Percentiles rank a stretch among this genome's conserved stretches.
These are phyloP conservation scores for Teratosphaeria nubilosa DNA, from an alignment of 2,329 filamentous ascomycete genomes.

Conservation along the genomic window DNA sequence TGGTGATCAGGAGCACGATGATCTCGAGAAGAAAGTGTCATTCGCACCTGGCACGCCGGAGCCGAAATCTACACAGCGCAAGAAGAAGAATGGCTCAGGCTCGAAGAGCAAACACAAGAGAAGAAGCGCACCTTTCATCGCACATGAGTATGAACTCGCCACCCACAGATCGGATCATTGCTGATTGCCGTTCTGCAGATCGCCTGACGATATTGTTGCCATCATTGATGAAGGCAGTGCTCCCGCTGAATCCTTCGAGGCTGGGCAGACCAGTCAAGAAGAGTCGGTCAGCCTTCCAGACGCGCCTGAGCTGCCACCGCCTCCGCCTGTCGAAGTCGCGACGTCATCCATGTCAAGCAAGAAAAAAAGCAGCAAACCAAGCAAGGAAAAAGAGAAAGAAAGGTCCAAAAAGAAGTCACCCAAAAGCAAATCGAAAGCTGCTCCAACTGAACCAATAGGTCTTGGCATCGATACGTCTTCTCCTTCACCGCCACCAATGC, in stretches of 20 bases:
- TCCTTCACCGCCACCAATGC: background rate
- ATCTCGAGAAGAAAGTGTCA: constrained; percentile 14
- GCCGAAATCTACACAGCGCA: constrained; percentile 14
- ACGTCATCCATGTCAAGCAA: background rate
- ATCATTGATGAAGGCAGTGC: constrained; percentile 4
- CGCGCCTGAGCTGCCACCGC: background rate
- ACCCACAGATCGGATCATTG: background rate
- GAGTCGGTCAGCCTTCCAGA: background rate
- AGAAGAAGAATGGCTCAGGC: constrained; percentile 15
- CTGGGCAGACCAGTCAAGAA: background rate
- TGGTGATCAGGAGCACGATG: constrained; percentile 8
- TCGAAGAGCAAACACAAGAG: constrained; percentile 18
- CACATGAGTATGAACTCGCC: background rate
- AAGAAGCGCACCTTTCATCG: constrained; percentile 1
- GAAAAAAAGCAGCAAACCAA: background rate
- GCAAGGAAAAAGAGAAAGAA: constrained; percentile 1
- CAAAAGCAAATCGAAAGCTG: background rate
- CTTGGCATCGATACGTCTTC: background rate
- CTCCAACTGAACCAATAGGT: background rate
- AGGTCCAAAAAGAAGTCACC: constrained; percentile 3
- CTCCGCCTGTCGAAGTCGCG: background rate
- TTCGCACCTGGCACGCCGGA: constrained; percentile 21
- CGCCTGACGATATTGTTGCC: background rate
- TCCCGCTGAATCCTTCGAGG: background rate
- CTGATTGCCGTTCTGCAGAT: background rate